Conservation (phyloP, 164 flowering plant species). For the Nelumbo lutea region DNA sequence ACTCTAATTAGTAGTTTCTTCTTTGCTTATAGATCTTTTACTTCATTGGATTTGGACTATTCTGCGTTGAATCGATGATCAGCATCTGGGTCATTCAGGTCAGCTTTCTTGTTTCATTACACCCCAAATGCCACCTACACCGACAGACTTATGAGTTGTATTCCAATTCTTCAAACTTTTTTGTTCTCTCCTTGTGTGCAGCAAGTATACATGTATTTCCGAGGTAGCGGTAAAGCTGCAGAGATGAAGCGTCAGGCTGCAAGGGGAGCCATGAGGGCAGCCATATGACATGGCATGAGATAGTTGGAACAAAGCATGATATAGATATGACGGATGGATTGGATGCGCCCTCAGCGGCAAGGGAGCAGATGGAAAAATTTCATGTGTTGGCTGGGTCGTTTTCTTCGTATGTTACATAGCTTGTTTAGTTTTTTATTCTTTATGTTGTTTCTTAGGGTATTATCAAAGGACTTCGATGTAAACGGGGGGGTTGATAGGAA, state of each 20-base stretch:
- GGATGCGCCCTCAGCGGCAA: neutral
- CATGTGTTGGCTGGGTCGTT: neutral
- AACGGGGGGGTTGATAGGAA: neutral
- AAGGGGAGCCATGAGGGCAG: constrained; percentile 65
- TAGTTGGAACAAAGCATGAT: neutral
- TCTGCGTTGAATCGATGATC: constrained; percentile 30
- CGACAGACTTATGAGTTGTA: neutral
- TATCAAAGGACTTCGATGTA: neutral
- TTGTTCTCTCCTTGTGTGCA: constrained; percentile 27
- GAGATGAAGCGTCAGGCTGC: constrained; percentile 73
- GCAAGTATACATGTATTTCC: constrained; percentile 95
- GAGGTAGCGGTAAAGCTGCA: constrained; percentile 83
- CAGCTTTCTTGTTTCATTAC: neutral
- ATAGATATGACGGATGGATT: neutral
- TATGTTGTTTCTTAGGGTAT: neutral
- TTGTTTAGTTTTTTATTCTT: neutral
- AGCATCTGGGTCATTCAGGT: constrained; percentile 39
- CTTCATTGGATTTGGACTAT: constrained; percentile 32
- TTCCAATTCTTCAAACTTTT: neutral
- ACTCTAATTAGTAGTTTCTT: neutral
- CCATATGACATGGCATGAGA: constrained; percentile 24
- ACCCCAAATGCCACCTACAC: neutral
- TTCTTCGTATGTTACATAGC: neutral
- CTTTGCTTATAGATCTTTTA: constrained; percentile 24
- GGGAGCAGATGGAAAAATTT: neutral